Evolutionary conservation across 2,329 filamentous ascomycete species (phyloP), one percentile per base, ranked within the genome.

Genomic region (Penicillium hesseltinei): DNA sequence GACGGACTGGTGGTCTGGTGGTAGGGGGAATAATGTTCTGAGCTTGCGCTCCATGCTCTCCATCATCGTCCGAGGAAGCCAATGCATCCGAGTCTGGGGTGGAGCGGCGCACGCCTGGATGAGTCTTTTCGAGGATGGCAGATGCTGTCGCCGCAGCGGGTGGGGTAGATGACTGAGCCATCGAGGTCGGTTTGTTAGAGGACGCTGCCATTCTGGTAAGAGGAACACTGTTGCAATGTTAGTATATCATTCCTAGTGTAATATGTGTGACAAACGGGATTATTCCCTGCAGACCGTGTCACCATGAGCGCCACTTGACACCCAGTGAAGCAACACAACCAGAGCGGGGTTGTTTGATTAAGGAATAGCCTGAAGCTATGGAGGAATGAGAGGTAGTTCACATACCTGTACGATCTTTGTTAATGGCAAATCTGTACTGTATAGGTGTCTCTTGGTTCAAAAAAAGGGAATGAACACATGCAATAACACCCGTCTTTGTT

Each of bases 1-100:
- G 85, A 54, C 90, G 85, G 27, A 82, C 83, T 46, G 88, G 42
- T 25, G 54, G 84, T 66, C 87, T 90, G 49, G 75, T 64, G 77
- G 82, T 49, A 78, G 82, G 66, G 79, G 83, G 54, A 73, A 69
- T 58, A 75, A 70, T 57, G 72, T 71, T 67, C 76, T 76, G 67
- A 71, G 74, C 56, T 82, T 84, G 79, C 44, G 81, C 81, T 64
- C 84, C 81, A 70, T 86, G 82, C 59, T 96, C 89, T 56, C 80
- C 83, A 74, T 99, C 94, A 73, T 97, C 94, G 73, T 97, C 94
- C 13, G 92, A 97, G 64, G 93, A 97, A 51, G 89, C 92, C 58
- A 97, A 80, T 51, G 91, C 93, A 72, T 97, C 93, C 4, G 92
- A 97, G 71, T 97, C 94, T 23, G 93, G 93, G 1, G 93, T 97